phyloP scores from a whole-genome alignment of 257 asterid species.

The Forsythia viridissima region DNA sequence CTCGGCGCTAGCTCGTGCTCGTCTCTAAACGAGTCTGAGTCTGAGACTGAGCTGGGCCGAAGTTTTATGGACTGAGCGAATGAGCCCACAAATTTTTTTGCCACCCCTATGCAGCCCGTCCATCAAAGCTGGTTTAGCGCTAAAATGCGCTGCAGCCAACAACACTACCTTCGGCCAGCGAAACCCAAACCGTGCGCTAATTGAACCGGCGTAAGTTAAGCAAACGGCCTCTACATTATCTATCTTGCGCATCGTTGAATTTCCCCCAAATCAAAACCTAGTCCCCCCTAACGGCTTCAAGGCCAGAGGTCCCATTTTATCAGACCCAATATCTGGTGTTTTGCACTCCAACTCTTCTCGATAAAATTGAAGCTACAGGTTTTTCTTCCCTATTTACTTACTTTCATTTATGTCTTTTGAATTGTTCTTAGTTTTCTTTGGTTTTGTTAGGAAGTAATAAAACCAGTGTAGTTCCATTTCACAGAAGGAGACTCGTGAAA shows the following conservation, averaged over 20 bases:
- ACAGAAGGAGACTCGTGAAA: conserved; percentile 12
- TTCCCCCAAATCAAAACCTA: conserved; percentile 50
- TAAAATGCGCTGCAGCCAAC: background rate
- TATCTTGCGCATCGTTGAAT: conserved; percentile 38
- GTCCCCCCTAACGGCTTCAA: conserved; percentile 17
- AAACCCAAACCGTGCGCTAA: conserved; percentile 25
- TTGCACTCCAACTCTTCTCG: conserved; percentile 25
- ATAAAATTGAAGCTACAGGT: conserved; percentile 34
- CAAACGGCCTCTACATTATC: background rate
- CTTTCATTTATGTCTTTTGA: conserved; percentile 15
- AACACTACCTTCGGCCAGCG: conserved; percentile 4
- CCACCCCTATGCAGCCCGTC: too few relatives aligned
- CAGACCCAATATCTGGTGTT: conserved; percentile 26
- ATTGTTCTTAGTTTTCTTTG: conserved; percentile 15
- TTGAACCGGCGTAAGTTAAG: conserved; percentile 26
- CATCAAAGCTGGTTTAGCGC: background rate
- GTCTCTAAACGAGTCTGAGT: too few relatives aligned
- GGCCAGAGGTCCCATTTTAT: conserved; percentile 19
- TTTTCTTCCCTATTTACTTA: conserved; percentile 2
- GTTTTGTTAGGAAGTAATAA: background rate
- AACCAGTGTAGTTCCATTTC: conserved; percentile 31
- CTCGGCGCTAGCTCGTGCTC: too few relatives aligned
- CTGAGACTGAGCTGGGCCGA: too few relatives aligned
- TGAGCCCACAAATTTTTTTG: too few relatives aligned
- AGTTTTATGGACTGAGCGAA: too few relatives aligned